Evolutionary conservation across 129 eudicot species (phyloP).

Genomic region (Centrapalus pauciflorus): DNA sequence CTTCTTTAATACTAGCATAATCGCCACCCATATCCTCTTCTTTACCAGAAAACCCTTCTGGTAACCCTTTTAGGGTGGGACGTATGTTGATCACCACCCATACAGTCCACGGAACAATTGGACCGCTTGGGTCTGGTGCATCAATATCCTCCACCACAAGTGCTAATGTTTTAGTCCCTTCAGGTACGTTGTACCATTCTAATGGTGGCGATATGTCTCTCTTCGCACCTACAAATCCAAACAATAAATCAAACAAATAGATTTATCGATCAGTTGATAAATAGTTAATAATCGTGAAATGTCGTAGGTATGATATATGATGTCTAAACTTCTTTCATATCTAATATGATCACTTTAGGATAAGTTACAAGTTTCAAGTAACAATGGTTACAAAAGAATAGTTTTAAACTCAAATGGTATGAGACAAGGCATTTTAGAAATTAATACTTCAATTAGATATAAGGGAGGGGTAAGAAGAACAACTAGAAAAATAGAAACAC

Average conservation of each 20-base stretch:
- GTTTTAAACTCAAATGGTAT: no score
- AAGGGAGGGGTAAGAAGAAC: no score
- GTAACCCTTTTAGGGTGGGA: conserved; percentile 61
- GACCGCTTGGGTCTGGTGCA: conserved; percentile 59
- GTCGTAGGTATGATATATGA: no score
- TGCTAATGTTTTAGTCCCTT: conserved; percentile 62
- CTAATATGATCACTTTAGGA: no score
- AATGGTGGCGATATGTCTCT: conserved; percentile 66
- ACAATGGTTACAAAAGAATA: no score
- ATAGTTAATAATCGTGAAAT: background rate
- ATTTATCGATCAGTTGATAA: no score
- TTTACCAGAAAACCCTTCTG: conserved; percentile 79
- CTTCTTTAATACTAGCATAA: conserved; percentile 56
- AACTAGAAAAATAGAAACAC: no score
- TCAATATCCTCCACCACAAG: conserved; percentile 73
- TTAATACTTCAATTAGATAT: no score
- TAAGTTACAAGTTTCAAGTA: no score
- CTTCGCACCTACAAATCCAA: conserved; percentile 30
- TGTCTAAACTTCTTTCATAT: no score
- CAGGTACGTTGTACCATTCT: conserved; percentile 83
- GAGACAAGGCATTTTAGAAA: no score
- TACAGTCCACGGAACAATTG: conserved; percentile 59
- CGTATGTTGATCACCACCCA: conserved; percentile 85
- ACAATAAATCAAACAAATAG: background rate
- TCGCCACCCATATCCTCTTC: conserved; percentile 50